These are phyloP conservation scores for Aspergillus fumigatus DNA, from an alignment of 2,329 filamentous ascomycete genomes.

Conservation along the genomic window DNA sequence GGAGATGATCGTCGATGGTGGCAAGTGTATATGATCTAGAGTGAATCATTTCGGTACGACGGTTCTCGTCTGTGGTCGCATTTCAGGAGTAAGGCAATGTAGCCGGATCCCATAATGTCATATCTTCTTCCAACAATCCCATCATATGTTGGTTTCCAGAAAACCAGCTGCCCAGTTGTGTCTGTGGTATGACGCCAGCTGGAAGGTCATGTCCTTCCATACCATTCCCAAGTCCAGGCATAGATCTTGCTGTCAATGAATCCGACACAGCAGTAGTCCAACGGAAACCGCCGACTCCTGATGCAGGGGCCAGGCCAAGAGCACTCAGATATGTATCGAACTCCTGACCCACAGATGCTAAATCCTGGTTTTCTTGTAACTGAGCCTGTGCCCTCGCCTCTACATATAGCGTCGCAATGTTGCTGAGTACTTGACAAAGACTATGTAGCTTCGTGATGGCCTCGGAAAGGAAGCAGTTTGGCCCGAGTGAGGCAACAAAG, in stretches of 20 bases:
- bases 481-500: constrained; percentile 54
- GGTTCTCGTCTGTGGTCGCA: background rate
- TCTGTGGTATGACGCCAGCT: constrained; percentile 17
- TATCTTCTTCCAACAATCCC: constrained; percentile 60
- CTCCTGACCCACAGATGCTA: constrained; percentile 52
- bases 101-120: constrained; percentile 27
- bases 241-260: background rate
- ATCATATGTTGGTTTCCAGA: constrained; percentile 62
- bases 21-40: constrained; percentile 35
- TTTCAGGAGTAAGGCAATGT: constrained; percentile 3
- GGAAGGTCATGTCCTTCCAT: constrained; percentile 9
- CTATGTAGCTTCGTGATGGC: constrained; percentile 57
- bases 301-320: constrained; percentile 54
- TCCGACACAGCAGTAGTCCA: constrained; percentile 5
- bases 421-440: constrained; percentile 59
- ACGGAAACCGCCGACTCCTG: constrained; percentile 9
- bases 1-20: constrained; percentile 63
- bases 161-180: constrained; percentile 60
- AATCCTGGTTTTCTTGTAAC: constrained; percentile 44
- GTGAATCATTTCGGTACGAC: background rate
- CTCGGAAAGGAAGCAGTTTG: constrained; percentile 51
- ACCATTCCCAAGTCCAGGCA: constrained; percentile 9
- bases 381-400: constrained; percentile 56
- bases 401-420: constrained; percentile 59
- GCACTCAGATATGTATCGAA: constrained; percentile 63